phyloP scores from a whole-genome alignment of 2,329 filamentous ascomycete genomes.

The Cladophialophora carrionii region DNA sequence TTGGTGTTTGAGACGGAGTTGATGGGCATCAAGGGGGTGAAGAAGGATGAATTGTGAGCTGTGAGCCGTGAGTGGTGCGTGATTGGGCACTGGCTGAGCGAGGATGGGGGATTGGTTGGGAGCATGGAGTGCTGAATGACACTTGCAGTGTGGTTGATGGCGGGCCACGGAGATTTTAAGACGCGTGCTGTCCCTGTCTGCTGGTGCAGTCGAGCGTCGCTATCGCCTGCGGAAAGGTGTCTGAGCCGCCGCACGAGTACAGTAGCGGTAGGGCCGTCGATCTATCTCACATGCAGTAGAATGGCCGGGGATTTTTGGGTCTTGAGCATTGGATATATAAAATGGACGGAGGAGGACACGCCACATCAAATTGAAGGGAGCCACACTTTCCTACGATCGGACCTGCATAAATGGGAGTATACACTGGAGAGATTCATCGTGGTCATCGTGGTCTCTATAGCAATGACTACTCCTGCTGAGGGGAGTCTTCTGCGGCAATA shows the following conservation, averaged over 20 bases:
- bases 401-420: not conserved
- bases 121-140: not conserved
- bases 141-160: no score
- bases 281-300: not conserved
- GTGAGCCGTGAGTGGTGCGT: no score
- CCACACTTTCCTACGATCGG: not conserved
- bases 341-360: not conserved
- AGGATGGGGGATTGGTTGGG: not conserved
- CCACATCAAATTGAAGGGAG: not conserved
- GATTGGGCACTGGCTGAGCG: not conserved
- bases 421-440: not conserved
- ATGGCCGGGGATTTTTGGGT: not conserved
- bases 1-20: constrained; percentile 93
- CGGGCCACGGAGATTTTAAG: not conserved
- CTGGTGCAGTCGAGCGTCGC: not conserved
- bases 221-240: not conserved
- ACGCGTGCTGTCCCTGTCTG: no score
- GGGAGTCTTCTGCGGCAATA: not conserved
- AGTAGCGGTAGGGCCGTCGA: not conserved
- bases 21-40: constrained; percentile 71
- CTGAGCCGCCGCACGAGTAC: no score
- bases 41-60: constrained; percentile 52
- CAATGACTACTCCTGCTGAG: not conserved
- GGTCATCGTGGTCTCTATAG: no score
- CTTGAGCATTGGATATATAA: not conserved